Conservation (phyloP, 495 filamentous ascomycete genomes). For the Penicillium antarcticum region DNA sequence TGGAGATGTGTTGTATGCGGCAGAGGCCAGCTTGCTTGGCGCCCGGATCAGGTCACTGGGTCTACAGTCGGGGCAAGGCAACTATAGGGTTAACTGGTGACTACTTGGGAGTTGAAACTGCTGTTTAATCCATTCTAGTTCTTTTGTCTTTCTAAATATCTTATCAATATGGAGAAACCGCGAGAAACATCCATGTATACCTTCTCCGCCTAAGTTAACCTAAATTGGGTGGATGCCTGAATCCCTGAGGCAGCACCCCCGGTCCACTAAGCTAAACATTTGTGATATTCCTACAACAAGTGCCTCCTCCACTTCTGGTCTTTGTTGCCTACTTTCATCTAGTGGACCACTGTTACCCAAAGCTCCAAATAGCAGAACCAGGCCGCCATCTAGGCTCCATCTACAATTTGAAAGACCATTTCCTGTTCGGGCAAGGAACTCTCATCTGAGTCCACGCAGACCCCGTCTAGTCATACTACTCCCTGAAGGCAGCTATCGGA, state of each 20-base stretch:
- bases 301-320: background rate
- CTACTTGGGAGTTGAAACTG: too few relatives aligned
- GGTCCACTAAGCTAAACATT: background rate
- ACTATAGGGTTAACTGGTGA: too few relatives aligned
- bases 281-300: background rate
- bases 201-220: background rate
- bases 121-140: too few relatives aligned
- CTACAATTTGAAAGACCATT: background rate
- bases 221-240: slow-evolving; percentile 17
- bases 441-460: background rate
- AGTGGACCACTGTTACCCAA: too few relatives aligned
- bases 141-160: too few relatives aligned
- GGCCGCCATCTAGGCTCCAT: slow-evolving; percentile 9
- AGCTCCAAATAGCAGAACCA: background rate
- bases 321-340: background rate
- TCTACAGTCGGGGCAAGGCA: background rate
- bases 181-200: background rate
- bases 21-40: slow-evolving; percentile 14
- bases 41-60: slow-evolving; percentile 1
- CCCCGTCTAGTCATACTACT: background rate
- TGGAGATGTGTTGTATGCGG: slow-evolving; percentile 2
- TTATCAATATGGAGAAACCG: too few relatives aligned
- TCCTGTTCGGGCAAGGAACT: background rate
- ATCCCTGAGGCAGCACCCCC: slow-evolving; percentile 20
- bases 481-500: background rate